Percentiles rank a stretch among this genome's conserved stretches.
Evolutionary conservation across 495 filamentous ascomycete species (phyloP).

Genomic region (Annulohypoxylon moriforme): DNA sequence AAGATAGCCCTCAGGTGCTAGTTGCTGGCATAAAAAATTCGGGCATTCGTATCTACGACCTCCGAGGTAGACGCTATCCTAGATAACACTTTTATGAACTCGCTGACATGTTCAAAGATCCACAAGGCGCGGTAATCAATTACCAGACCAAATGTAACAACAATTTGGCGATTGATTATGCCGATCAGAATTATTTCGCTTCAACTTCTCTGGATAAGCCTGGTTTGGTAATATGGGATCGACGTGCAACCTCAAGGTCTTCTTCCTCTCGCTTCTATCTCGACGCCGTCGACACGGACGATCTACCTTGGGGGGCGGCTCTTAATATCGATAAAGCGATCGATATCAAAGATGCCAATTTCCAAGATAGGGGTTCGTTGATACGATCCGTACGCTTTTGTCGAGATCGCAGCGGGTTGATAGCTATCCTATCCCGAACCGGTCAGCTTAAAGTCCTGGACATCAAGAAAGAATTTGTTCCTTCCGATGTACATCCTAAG

Average conservation of each 20-base stretch:
- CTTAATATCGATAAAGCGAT: slow-evolving; percentile 76
- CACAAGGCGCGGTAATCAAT: slow-evolving; percentile 63
- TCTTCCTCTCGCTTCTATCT: slow-evolving; percentile 57
- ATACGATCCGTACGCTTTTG: slow-evolving; percentile 87
- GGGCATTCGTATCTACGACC: slow-evolving; percentile 88
- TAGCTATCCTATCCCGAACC: slow-evolving; percentile 80
- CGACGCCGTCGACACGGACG: slow-evolving; percentile 60
- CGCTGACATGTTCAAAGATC: slow-evolving; percentile 53
- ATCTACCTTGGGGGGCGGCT: slow-evolving; percentile 66
- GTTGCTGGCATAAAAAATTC: slow-evolving; percentile 87
- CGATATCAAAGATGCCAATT: slow-evolving; percentile 60
- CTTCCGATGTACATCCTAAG: slow-evolving; percentile 49
- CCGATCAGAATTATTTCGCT: slow-evolving; percentile 93
- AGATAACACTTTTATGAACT: background rate
- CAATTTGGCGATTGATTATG: slow-evolving; percentile 88
- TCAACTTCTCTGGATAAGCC: slow-evolving; percentile 76
- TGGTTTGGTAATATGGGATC: slow-evolving; percentile 91
- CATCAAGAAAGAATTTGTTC: slow-evolving; percentile 70
- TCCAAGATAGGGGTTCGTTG: slow-evolving; percentile 56
- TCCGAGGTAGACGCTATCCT: slow-evolving; percentile 71
- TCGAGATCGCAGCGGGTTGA: slow-evolving; percentile 74
- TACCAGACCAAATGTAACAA: slow-evolving; percentile 88
- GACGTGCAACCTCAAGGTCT: slow-evolving; percentile 69
- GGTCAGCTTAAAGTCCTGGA: slow-evolving; percentile 82
- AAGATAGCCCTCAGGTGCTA: slow-evolving; percentile 82